A percentile compares a stretch with the other conserved stretches of the same genome.
Conservation (phyloP, 2,329 filamentous ascomycete genomes). For the Xylariaceae sp. region DNA sequence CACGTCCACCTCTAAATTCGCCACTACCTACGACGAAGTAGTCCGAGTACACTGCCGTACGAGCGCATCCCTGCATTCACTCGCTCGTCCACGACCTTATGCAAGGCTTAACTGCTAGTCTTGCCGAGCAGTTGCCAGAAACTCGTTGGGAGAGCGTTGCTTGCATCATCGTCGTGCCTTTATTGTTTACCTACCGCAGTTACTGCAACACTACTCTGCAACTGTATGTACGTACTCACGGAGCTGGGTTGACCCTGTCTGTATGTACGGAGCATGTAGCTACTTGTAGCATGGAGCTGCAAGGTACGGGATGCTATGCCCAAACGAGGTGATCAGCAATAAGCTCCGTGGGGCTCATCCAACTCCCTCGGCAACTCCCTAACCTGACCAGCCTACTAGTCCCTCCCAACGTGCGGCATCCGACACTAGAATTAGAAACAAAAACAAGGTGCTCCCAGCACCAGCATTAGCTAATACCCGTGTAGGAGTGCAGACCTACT, state of each 20-base stretch:
- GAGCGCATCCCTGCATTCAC: not conserved
- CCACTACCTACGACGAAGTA: not conserved
- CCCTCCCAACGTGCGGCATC: not conserved
- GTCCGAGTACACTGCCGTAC: not conserved
- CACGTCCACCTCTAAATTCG: not conserved
- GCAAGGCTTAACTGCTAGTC: not conserved
- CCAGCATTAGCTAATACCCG: not conserved
- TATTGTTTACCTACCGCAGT: not conserved
- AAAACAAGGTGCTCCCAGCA: not conserved
- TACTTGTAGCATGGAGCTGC: not conserved
- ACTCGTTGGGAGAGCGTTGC: not conserved
- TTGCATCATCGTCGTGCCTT: not conserved
- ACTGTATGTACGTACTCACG: not conserved
- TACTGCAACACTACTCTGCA: too few relatives aligned
- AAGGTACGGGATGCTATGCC: slow-evolving; percentile 3
- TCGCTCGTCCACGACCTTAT: not conserved
- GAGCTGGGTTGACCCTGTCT: not conserved
- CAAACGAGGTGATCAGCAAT: not conserved
- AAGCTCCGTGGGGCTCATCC: not conserved
- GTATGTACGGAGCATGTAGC: not conserved
- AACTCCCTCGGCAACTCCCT: not conserved
- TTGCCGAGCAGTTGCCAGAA: not conserved
- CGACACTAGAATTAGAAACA: not conserved
- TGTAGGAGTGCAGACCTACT: not conserved
- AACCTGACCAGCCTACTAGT: not conserved